Percentiles rank a stretch among this genome's conserved stretches.
Evolutionary conservation across 2,329 filamentous ascomycete genomes (phyloP).

Genomic region (Pseudogymnoascus sp.): DNA sequence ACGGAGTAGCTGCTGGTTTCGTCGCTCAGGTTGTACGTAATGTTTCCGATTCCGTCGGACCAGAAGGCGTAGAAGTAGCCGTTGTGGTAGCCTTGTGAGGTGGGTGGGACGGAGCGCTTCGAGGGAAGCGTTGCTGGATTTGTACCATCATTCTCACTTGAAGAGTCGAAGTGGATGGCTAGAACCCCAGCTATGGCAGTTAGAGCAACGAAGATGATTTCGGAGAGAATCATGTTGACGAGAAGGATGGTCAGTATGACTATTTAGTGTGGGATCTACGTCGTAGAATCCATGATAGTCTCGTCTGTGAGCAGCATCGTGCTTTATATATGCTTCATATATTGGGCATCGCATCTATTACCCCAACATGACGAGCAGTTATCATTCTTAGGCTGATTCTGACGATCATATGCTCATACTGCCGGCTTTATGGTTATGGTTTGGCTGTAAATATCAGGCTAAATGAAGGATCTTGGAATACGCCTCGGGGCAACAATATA

Average conservation of each 20-base stretch:
- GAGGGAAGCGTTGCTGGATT: not conserved
- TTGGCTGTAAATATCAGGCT: too few species aligned
- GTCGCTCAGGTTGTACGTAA: conserved; percentile 45
- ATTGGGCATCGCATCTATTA: too few species aligned
- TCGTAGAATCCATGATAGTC: too few species aligned
- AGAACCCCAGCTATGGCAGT: not conserved
- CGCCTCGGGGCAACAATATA: too few species aligned
- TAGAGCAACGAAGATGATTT: not conserved
- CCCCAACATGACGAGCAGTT: too few species aligned
- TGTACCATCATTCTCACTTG: not conserved
- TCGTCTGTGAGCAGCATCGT: too few species aligned
- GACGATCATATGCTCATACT: too few species aligned
- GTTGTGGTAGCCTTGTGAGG: conserved; percentile 43
- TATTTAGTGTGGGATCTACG: too few species aligned
- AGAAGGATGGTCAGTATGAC: not conserved
- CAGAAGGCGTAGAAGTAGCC: conserved; percentile 53
- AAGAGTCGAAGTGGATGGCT: not conserved
- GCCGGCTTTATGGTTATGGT: too few species aligned
- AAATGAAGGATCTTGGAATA: too few species aligned
- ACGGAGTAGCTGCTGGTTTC: conserved; percentile 40
- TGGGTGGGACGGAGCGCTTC: conserved; percentile 28
- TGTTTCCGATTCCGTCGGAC: conserved; percentile 41
- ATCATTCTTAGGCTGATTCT: too few species aligned
- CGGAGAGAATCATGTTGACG: not conserved
- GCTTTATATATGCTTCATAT: too few species aligned